A percentile compares a stretch with the other conserved stretches of the same genome.
These are phyloP conservation scores for Linderniella brevidens DNA, from an alignment of 257 asterid genomes.

Conservation along the genomic window DNA sequence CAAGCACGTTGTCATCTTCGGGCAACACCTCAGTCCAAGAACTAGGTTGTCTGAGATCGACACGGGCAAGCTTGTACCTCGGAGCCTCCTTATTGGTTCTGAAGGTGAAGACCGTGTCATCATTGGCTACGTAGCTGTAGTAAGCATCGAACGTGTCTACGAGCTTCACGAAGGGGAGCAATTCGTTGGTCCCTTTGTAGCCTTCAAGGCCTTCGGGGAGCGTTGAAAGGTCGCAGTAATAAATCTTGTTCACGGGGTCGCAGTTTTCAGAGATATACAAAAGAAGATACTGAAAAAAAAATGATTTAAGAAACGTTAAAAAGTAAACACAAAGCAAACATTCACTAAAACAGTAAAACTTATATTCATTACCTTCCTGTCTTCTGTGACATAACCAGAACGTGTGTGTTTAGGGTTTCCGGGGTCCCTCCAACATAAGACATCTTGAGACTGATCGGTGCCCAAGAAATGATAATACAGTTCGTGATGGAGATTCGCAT, in stretches of 20 bases:
- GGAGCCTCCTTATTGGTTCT: conserved; percentile 85
- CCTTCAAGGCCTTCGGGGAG: conserved; percentile 58
- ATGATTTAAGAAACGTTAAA: conserved; percentile 5
- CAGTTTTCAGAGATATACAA: conserved; percentile 44
- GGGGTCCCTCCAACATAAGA: conserved; percentile 73
- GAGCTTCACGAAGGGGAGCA: conserved; percentile 79
- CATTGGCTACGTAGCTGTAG: conserved; percentile 57
- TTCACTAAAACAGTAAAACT: neutral
- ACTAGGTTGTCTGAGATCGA: conserved; percentile 43
- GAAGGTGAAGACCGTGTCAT: conserved; percentile 62
- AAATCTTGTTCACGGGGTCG: conserved; percentile 78
- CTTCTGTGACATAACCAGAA: conserved; percentile 60
- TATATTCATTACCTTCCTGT: conserved; percentile 52
- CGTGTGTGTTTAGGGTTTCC: conserved; percentile 68
- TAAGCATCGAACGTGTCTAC: conserved; percentile 68
- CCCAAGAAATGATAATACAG: conserved; percentile 85
- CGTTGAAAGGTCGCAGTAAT: conserved; percentile 56
- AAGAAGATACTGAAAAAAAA: conserved; percentile 62
- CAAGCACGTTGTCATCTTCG: conserved; percentile 76
- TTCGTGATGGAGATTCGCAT: conserved; percentile 69
- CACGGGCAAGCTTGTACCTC: conserved; percentile 66
- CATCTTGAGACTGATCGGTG: conserved; percentile 79
- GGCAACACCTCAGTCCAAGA: conserved; percentile 62
- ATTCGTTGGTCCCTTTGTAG: conserved; percentile 28
- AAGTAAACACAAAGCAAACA: conserved; percentile 6